A percentile compares a stretch with the other conserved stretches of the same genome.
Conservation (phyloP, 2,329 filamentous ascomycete genomes). For the Teratosphaeria nubilosa region DNA sequence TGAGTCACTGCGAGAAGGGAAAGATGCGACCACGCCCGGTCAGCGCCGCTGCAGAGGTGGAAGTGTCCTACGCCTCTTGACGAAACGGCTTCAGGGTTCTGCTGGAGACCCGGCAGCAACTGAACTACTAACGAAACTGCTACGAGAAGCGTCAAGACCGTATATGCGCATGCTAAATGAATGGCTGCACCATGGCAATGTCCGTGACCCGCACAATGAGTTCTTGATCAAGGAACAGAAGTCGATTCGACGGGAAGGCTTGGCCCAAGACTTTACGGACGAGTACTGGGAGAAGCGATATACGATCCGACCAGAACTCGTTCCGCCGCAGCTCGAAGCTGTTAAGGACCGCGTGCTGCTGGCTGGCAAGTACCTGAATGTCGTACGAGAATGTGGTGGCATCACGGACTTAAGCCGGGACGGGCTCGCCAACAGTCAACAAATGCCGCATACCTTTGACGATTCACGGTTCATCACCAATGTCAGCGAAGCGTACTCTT, state of each 20-base stretch:
- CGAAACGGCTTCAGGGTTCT: slow-evolving; percentile 74
- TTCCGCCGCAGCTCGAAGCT: slow-evolving; percentile 81
- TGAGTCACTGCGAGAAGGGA: slow-evolving; percentile 77
- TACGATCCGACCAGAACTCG: slow-evolving; percentile 80
- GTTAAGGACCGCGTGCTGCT: slow-evolving; percentile 91
- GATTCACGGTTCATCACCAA: slow-evolving; percentile 89
- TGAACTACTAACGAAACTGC: slow-evolving; percentile 65
- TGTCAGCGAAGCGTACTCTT: slow-evolving; percentile 86
- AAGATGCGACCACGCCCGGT: slow-evolving; percentile 69
- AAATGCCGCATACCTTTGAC: slow-evolving; percentile 87
- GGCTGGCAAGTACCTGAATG: slow-evolving; percentile 95
- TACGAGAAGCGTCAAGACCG: slow-evolving; percentile 80
- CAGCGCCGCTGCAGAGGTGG: slow-evolving; percentile 97
- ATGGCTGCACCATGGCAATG: slow-evolving; percentile 92
- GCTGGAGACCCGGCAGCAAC: slow-evolving; percentile 87
- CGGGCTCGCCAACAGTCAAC: slow-evolving; percentile 68
- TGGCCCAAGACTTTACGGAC: slow-evolving; percentile 95
- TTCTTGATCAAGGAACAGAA: slow-evolving; percentile 94
- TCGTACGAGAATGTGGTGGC: slow-evolving; percentile 91
- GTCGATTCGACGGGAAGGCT: slow-evolving; percentile 78
- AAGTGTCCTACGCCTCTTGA: slow-evolving; percentile 79
- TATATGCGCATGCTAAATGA: slow-evolving; percentile 99
- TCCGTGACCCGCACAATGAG: slow-evolving; percentile 86
- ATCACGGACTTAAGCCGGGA: slow-evolving; percentile 51
- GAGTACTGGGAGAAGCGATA: slow-evolving; percentile 99